phyloP scores from a whole-genome alignment of 78 protist genomes.

The Dictyostelium firmibasis region DNA sequence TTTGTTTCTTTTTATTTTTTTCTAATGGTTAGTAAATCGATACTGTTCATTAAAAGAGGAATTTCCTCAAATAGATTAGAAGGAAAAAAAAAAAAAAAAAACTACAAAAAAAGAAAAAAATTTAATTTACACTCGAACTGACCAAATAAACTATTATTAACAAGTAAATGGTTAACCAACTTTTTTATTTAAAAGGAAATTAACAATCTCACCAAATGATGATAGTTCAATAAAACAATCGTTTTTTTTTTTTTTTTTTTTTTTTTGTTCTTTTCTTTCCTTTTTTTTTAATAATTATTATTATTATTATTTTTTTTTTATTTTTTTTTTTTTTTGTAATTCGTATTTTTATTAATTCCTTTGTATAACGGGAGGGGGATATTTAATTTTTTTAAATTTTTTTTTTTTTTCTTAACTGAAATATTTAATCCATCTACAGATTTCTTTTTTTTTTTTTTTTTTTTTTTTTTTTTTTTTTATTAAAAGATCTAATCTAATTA shows the following conservation, averaged over 20 bases:
- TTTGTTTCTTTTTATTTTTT: too few species aligned
- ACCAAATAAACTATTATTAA: too few species aligned
- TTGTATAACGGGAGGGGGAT: background rate
- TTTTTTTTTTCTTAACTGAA: background rate
- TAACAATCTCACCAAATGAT: too few species aligned
- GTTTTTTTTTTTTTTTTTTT: background rate
- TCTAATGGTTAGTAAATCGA: too few species aligned
- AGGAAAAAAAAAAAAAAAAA: too few species aligned
- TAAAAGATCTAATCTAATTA: background rate
- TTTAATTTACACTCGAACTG: too few species aligned
- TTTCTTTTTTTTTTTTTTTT: background rate
- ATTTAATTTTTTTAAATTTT: background rate
- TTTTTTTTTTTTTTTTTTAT: background rate
- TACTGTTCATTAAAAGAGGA: too few species aligned
- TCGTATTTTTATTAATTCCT: background rate
- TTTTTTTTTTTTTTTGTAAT: background rate
- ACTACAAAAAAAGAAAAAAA: too few species aligned
- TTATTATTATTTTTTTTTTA: background rate
- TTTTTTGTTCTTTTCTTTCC: background rate
- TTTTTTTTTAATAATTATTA: background rate
- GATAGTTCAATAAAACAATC: background rate
- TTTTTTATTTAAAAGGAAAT: background rate
- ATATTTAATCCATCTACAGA: background rate
- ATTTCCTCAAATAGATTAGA: too few species aligned
- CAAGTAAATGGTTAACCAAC: background rate